Percentiles rank a stretch among this genome's conserved stretches.
Conservation (phyloP, 1,284 basidiomycete species). For the Peniophora sp. region DNA sequence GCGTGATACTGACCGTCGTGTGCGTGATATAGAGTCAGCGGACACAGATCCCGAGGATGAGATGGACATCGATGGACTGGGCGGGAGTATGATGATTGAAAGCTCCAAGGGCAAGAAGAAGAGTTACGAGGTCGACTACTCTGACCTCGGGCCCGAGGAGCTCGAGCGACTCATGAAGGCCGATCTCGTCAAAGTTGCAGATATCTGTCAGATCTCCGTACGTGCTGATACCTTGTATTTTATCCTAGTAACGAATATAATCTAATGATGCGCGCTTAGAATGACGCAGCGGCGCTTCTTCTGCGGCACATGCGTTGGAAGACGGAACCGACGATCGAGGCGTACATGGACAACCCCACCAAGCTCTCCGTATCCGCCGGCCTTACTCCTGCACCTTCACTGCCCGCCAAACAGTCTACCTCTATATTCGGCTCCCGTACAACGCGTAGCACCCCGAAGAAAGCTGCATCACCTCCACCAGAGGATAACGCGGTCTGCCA, state of each 20-base stretch:
- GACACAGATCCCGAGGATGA: no score
- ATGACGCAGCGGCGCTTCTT: slow-evolving; percentile 63
- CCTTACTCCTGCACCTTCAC: slow-evolving; percentile 20
- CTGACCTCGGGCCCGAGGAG: slow-evolving; percentile 63
- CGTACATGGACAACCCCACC: slow-evolving; percentile 88
- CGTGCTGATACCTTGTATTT: slow-evolving; percentile 26
- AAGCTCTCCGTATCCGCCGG: slow-evolving; percentile 70
- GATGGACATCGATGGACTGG: slow-evolving; percentile 55
- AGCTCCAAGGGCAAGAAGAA: slow-evolving; percentile 51
- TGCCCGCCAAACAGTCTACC: slow-evolving; percentile 16
- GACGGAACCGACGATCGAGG: slow-evolving; percentile 91
- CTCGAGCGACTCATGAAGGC: slow-evolving; percentile 71
- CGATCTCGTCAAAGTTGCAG: slow-evolving; percentile 76
- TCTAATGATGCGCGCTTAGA: no score
- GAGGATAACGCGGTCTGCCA: no score
- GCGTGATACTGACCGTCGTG: no score
- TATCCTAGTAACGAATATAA: no score
- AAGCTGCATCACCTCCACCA: slow-evolving; percentile 23
- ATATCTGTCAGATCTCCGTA: slow-evolving; percentile 81
- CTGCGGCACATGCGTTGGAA: slow-evolving; percentile 91
- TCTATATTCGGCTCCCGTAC: slow-evolving; percentile 32
- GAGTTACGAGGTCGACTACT: slow-evolving; percentile 72
- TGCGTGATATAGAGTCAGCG: no score
- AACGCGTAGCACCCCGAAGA: slow-evolving; percentile 28
- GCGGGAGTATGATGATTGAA: slow-evolving; percentile 51